Conservation (phyloP, 495 filamentous ascomycete species). For the Xylaria cubensis region DNA sequence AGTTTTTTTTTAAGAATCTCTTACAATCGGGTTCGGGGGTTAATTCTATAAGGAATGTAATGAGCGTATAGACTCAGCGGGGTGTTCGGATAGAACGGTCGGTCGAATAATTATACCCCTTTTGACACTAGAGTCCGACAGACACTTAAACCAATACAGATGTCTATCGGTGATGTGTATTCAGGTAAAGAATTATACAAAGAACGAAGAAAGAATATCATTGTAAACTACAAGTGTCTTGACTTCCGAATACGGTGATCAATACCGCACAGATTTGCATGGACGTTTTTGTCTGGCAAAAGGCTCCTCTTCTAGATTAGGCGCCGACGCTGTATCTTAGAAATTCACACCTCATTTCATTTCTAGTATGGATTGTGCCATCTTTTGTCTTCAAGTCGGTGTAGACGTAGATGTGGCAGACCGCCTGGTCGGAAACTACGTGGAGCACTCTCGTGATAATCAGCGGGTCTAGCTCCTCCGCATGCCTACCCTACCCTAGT, state of each 20-base stretch:
- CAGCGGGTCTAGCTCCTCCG: slow-evolving; percentile 30
- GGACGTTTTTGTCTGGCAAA: not conserved
- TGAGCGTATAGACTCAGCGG: not conserved
- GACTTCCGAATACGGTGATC: not conserved
- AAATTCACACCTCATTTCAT: not conserved
- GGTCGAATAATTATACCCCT: not conserved
- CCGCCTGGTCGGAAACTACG: slow-evolving; percentile 19
- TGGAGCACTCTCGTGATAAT: slow-evolving; percentile 29
- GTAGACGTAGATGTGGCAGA: slow-evolving; percentile 21
- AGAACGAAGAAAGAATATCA: not conserved
- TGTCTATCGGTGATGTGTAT: not conserved
- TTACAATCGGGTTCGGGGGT: not conserved
- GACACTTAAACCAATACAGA: not conserved
- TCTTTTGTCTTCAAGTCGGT: not conserved
- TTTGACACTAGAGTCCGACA: not conserved
- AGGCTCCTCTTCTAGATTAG: not conserved
- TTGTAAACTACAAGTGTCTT: not conserved
- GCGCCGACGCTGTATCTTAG: not conserved
- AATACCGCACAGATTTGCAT: no score
- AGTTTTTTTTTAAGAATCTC: not conserved
- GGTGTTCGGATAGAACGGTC: not conserved
- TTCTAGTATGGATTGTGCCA: not conserved
- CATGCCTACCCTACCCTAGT: not conserved
- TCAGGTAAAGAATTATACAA: not conserved
- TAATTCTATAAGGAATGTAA: not conserved